Base-by-base conservation (phyloP, 257 asterid genomes). In the Fraxinus cuspidata region DNA sequence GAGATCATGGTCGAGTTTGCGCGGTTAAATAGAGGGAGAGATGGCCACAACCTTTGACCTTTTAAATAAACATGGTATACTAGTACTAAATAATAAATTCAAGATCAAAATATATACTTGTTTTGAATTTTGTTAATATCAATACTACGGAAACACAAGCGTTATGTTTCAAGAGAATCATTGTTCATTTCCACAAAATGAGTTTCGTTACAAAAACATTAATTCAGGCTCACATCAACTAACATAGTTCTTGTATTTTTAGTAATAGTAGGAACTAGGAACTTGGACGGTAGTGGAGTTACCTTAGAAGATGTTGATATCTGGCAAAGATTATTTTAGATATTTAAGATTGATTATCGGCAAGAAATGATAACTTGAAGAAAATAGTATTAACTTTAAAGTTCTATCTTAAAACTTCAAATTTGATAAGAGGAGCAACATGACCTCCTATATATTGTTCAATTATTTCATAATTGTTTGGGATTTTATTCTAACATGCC, bases 1-100 rank as follows among this genome's bases (percentile, higher is more conserved):
- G 27, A 38, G 79, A 35, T 47, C 10, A 74, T 28, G 34, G 73
- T 66, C 60, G 56, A 40, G 77, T 82, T 79, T 77, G 81, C 77
- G 84, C 74, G 87, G 63, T 77, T 77, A 76, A 56, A 80, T 86
- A 80, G 84, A 74, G 83, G 34, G 63, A 12, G 49, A 71, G 72
- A 40, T 74, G 75, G 66, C 80, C 82, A 70, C 84, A 76, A 75
- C 77, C 81, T 75, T 58, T 72, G 51, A 42, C 73, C 15, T 38
- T 42, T 25, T 12, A 31, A 66, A 25, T 51, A 56, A 56, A 18
- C 42, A 58, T 32, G 18, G 44, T 23, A 75, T 34, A 10, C 34
- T 21, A 44, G 31, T 21, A 15, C 29, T 29, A n/a, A n/a, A 7
- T 74, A 44, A 58, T 19, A 15, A 15, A 47, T 15, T 47, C 56